Evolutionary conservation across 2,329 filamentous ascomycete species (phyloP).

Genomic region (Colletotrichum orbiculare): DNA sequence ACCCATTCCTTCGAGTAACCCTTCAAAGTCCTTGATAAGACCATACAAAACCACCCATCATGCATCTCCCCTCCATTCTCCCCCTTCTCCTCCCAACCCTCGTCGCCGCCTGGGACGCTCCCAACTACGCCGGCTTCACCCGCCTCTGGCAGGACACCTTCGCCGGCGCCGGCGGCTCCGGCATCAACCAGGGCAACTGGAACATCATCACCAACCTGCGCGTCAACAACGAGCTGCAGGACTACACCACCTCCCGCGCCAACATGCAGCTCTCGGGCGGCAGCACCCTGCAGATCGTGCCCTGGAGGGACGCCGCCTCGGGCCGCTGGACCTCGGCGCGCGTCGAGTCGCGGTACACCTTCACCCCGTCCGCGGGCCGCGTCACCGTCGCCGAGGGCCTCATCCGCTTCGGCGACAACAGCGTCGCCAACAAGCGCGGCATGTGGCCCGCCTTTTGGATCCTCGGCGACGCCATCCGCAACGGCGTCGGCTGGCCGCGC

Average conservation of each 20-base stretch:
- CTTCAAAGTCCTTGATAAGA: slow-evolving; percentile 14
- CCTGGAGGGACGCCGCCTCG: slow-evolving; percentile 48
- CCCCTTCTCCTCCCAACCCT: slow-evolving; percentile 36
- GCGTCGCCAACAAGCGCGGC: slow-evolving; percentile 54
- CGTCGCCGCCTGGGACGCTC: slow-evolving; percentile 50
- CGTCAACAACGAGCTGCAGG: slow-evolving; percentile 61
- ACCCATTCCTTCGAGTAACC: background rate
- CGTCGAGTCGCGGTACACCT: slow-evolving; percentile 59
- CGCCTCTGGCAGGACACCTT: slow-evolving; percentile 59
- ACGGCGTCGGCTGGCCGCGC: slow-evolving; percentile 58
- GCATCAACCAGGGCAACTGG: slow-evolving; percentile 52
- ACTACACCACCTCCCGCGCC: slow-evolving; percentile 54
- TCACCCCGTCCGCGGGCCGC: slow-evolving; percentile 54
- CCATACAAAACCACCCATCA: slow-evolving; percentile 10
- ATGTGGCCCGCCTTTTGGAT: slow-evolving; percentile 67
- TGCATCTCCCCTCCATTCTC: slow-evolving; percentile 24
- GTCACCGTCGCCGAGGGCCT: slow-evolving; percentile 56
- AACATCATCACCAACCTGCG: slow-evolving; percentile 57
- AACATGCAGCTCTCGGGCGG: slow-evolving; percentile 64
- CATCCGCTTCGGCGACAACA: slow-evolving; percentile 55
- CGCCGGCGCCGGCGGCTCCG: slow-evolving; percentile 47
- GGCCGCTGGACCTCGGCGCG: slow-evolving; percentile 62
- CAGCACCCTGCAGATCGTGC: slow-evolving; percentile 62
- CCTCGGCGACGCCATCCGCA: slow-evolving; percentile 58
- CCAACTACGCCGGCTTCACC: slow-evolving; percentile 52